Base-by-base conservation (phyloP, 768 basidiomycete species). In the Russula compacta region DNA sequence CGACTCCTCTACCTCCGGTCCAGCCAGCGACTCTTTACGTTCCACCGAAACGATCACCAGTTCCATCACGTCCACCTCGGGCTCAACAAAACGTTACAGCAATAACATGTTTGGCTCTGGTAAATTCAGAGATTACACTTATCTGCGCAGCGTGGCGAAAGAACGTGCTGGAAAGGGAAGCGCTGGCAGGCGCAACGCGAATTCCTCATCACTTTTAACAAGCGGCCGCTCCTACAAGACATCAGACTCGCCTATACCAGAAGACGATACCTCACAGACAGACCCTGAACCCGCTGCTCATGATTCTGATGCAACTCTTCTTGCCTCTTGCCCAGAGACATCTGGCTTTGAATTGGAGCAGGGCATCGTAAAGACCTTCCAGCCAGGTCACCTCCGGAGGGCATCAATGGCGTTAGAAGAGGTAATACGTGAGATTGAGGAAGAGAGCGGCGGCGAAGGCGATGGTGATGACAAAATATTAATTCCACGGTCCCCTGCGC, bases 51-150 rank as follows among this genome's bases (percentile, higher is more conserved):
- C 80, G 73, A 64, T 76, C 65, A 62, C 72, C 65, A 65, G 72
- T 66, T 74, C 78, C 58, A 67, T 70, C 58, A 64, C 72, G 71
- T 69, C 67, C 73, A 68, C 75, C 66, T 19, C 59, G 71, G 66
- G 60, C 38, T 81, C 81, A 43, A 74, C 77, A 58, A 86, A 87
- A 73, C 82, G 90, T 49, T 87, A 88, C 71, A 91, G 89, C 76
- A 92, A 92, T 71, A 92, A 92, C 68, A 76, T 93, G 53, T 92
- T 92, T 64, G 85, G 88, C 50, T 92, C 90, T 17, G 84, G 85
- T n/a, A 81, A 84, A 58, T 78, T 90, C 67, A 79, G 85, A 58
- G 90, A 92, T 71, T 83, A 89, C 69, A 76, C 77, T 10, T 88
- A 91, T 71, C 71, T 88, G 67, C 82, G 84, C 61, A 81, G 77